These are phyloP conservation scores for Sicyos edulis DNA, from an alignment of 306 rosid genomes.

Conservation along the genomic window DNA sequence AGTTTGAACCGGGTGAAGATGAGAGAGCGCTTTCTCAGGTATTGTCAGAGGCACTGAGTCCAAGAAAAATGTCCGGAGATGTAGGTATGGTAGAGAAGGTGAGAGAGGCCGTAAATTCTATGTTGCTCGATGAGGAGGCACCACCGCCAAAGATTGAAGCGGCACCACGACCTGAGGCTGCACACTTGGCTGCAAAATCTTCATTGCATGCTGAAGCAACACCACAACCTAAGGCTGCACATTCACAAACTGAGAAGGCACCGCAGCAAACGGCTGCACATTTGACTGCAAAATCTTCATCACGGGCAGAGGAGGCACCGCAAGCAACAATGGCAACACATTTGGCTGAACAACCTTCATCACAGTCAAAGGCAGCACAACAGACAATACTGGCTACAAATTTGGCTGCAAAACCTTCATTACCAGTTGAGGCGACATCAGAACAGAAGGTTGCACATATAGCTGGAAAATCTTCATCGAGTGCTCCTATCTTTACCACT, in stretches of 20 bases:
- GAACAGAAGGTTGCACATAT: not conserved
- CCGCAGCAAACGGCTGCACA: slow-evolving; percentile 16
- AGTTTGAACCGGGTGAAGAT: slow-evolving; percentile 88
- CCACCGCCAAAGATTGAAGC: slow-evolving; percentile 6
- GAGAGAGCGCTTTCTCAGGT: slow-evolving; percentile 76
- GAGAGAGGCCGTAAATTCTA: slow-evolving; percentile 65
- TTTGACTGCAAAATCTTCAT: slow-evolving; percentile 19
- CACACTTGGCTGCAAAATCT: not conserved
- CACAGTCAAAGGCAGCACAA: not conserved
- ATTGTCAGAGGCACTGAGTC: slow-evolving; percentile 71
- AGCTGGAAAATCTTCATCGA: slow-evolving; percentile 7
- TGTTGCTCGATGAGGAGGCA: slow-evolving; percentile 49
- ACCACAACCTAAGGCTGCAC: not conserved
- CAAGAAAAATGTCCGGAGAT: slow-evolving; percentile 43
- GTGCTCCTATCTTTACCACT: slow-evolving; percentile 33
- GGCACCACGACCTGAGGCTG: slow-evolving; percentile 23
- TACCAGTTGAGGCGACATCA: not conserved
- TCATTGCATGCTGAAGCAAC: slow-evolving; percentile 32
- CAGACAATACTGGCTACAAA: not conserved
- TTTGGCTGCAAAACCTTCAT: slow-evolving; percentile 1
- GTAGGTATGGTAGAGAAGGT: slow-evolving; percentile 71
- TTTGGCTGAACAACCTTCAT: not conserved
- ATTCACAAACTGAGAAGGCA: slow-evolving; percentile 34
- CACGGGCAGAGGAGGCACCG: slow-evolving; percentile 36
- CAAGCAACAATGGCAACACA: slow-evolving; percentile 6